phyloP scores from a whole-genome alignment of 495 filamentous ascomycete genomes.

The Penicillium flavigenum region DNA sequence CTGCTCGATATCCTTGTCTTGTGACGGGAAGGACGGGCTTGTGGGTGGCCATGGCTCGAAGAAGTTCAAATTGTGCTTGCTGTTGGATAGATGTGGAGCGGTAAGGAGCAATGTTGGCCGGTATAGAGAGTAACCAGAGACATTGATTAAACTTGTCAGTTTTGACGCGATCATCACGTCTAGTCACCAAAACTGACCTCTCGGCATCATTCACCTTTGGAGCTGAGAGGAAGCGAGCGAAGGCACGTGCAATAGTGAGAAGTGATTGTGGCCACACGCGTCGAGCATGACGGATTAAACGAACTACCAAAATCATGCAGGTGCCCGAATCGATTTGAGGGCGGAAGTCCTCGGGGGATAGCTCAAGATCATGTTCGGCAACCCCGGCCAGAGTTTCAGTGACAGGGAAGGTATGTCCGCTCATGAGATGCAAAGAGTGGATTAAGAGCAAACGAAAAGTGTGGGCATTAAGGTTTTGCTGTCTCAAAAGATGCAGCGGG shows the following conservation, averaged over 20 bases:
- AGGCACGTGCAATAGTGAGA: constrained; percentile 45
- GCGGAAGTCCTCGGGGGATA: constrained; percentile 11
- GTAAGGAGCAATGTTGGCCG: constrained; percentile 50
- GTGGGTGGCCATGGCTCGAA: constrained; percentile 59
- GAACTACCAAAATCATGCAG: constrained; percentile 41
- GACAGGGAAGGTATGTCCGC: constrained; percentile 27
- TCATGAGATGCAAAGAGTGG: constrained; percentile 43
- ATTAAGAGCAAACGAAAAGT: constrained; percentile 47
- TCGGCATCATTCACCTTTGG: constrained; percentile 7
- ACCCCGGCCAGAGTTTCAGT: neutral
- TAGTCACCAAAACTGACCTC: constrained; percentile 2
- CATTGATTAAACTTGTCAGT: constrained; percentile 51
- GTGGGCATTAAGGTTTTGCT: constrained; percentile 37
- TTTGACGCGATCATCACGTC: constrained; percentile 26
- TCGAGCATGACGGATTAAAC: constrained; percentile 60
- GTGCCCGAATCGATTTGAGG: constrained; percentile 29
- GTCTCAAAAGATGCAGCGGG: constrained; percentile 50
- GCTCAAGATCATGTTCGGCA: neutral
- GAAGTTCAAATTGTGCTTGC: constrained; percentile 61
- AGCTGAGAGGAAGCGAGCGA: constrained; percentile 35
- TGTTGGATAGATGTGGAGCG: constrained; percentile 50
- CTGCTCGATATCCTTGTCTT: constrained; percentile 61
- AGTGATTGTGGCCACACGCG: constrained; percentile 56
- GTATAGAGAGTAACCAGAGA: constrained; percentile 56
- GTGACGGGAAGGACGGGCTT: constrained; percentile 56